Conservation (phyloP, 148 eudicot genomes). For the Nepenthes gracilis region DNA sequence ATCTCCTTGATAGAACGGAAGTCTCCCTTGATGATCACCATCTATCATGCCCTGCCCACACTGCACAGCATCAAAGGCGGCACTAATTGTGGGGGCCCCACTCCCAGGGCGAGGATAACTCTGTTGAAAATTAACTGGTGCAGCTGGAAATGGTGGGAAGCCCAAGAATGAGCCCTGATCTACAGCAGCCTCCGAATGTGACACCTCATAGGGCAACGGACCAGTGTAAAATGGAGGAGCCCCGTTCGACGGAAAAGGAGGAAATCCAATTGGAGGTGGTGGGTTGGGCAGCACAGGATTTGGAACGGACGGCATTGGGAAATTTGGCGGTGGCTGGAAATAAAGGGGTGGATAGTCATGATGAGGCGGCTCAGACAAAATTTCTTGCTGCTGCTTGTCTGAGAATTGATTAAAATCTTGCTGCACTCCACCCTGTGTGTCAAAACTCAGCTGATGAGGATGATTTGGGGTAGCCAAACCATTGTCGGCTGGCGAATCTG, state of each 20-base stretch:
- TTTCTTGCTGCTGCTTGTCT: conserved; percentile 31
- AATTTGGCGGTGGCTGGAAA: conserved; percentile 30
- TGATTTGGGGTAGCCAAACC: conserved; percentile 19
- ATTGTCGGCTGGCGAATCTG: conserved; percentile 36
- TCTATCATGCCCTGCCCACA: conserved; percentile 29
- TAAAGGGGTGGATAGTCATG: conserved; percentile 5
- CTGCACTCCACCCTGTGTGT: conserved; percentile 24
- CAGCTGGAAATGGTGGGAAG: conserved; percentile 30
- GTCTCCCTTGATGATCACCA: conserved; percentile 32
- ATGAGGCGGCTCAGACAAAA: conserved; percentile 21
- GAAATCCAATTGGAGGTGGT: conserved; percentile 42
- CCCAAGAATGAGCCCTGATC: conserved; percentile 47
- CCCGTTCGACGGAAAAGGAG: conserved; percentile 56
- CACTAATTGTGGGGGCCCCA: conserved; percentile 20
- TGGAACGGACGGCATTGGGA: conserved; percentile 30
- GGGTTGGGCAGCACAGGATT: conserved; percentile 26
- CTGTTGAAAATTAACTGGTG: conserved; percentile 21
- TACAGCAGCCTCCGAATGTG: conserved; percentile 40
- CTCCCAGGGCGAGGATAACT: conserved; percentile 57
- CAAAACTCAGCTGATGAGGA: conserved; percentile 31
- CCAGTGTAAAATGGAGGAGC: conserved; percentile 39
- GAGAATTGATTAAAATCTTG: conserved; percentile 12
- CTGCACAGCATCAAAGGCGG: conserved; percentile 28
- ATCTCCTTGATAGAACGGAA: conserved; percentile 21
- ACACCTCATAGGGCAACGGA: conserved; percentile 31